Evolutionary conservation across 2,329 filamentous ascomycete species (phyloP).

Genomic region (Exophiala dermatitidis): DNA sequence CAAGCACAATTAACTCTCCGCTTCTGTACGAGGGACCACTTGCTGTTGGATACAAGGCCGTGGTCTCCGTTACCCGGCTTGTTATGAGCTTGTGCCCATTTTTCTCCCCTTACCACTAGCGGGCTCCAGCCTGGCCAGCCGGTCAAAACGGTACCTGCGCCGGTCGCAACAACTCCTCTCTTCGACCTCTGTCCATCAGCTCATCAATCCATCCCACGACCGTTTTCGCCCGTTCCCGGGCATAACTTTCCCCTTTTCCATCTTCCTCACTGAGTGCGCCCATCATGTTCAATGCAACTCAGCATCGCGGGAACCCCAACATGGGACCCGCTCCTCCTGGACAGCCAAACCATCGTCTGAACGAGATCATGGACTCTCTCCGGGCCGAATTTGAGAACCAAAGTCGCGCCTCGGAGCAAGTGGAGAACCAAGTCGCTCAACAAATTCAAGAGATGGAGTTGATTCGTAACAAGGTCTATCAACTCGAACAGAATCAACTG

Average conservation of each 20-base stretch:
- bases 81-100: conserved; percentile 19
- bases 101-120: conserved; percentile 26
- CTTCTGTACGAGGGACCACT: not conserved
- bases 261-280: not conserved
- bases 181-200: not conserved
- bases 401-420: conserved; percentile 71
- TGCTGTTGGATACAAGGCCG: not conserved
- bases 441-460: conserved; percentile 95
- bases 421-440: conserved; percentile 88
- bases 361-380: conserved; percentile 86
- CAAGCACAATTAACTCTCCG: not conserved
- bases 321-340: conserved; percentile 41
- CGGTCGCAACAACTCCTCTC: conserved; percentile 6
- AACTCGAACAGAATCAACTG: conserved; percentile 83
- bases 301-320: conserved; percentile 27
- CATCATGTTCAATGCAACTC: conserved; percentile 27
- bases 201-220: not conserved
- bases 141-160: conserved; percentile 16
- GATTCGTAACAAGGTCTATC: conserved; percentile 85
- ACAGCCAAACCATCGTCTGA: conserved; percentile 62
- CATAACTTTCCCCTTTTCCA: not conserved
- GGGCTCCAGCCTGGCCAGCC: conserved; percentile 10
- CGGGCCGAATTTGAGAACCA: conserved; percentile 85
- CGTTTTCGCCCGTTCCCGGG: conserved; percentile 1
- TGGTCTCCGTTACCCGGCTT: conserved; percentile 1